Base-by-base conservation (phyloP, 1,284 basidiomycete species). In the Boletus chippewaensis region DNA sequence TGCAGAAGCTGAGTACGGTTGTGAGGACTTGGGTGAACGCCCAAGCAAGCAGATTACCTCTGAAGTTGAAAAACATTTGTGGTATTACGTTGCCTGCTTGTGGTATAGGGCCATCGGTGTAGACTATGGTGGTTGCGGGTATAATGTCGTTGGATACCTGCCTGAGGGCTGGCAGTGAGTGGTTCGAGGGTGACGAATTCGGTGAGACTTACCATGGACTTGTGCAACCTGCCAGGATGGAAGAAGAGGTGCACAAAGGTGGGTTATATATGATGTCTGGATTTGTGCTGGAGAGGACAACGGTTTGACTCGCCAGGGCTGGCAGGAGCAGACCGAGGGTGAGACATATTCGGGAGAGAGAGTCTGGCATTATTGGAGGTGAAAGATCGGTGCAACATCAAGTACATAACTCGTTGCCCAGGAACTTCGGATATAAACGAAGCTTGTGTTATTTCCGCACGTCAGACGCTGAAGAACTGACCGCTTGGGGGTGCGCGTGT, bases 31-130 rank as follows among this genome's bases (percentile, higher is more conserved):
- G 50, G 47, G 24, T 34, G 13, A 5, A 47, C 40, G n/a, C 24
- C 38, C 16, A 20, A 42, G 38, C 1, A 20, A 40, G 41, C 2
- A 34, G 40, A 38, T 44, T 57, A 78, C 79, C 79, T 68, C 68
- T 70, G 63, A 79, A 77, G 40, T 64, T 68, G 46, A 81, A 61
- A 57, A 79, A 81, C 66, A 80, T 66, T 52, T 81, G 79, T 2
- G 78, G 79, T 52, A 78, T 63, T 35, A 77, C 69, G 50, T 71
- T 62, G 24, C 61, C 69, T 12, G 70, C 64, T 42, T 61, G 63
- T 40, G 61, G 52, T 55, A 61, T 62, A 3, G 71, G 68, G 13
- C 74, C 71, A 45, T 57, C 57, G 16, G 77, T 75, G 24, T 71
- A 71, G 16, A 76, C 66, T 20, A 69, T 51, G 12, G 59, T 52